These are phyloP conservation scores for Leishmania gerbilli DNA, from an alignment of 208 protist species.

Conservation along the genomic window DNA sequence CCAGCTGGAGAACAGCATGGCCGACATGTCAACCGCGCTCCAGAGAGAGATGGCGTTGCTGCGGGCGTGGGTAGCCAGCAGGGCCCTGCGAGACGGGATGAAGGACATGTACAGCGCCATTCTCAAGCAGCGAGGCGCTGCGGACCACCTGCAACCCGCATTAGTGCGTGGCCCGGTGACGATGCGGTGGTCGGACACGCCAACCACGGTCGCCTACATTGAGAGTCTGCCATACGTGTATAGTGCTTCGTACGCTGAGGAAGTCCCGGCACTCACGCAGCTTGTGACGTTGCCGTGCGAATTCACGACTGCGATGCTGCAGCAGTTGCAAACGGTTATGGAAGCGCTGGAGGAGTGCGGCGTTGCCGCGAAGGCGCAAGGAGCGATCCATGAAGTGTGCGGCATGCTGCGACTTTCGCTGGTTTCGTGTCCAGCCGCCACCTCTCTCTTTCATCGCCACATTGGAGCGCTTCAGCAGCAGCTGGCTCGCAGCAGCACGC, in stretches of 20 bases:
- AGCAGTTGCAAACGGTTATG: slow-evolving; percentile 27
- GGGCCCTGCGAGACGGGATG: slow-evolving; percentile 38
- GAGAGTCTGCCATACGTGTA: slow-evolving; percentile 29
- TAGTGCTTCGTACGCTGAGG: slow-evolving; percentile 26
- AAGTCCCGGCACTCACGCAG: slow-evolving; percentile 32
- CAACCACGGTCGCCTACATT: slow-evolving; percentile 20
- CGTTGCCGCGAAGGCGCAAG: not conserved
- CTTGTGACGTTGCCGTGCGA: slow-evolving; percentile 26
- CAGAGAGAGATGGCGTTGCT: slow-evolving; percentile 30
- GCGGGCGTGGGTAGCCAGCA: slow-evolving; percentile 27
- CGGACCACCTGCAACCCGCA: slow-evolving; percentile 18
- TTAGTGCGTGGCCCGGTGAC: slow-evolving; percentile 12
- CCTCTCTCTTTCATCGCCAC: slow-evolving; percentile 1
- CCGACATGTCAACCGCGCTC: slow-evolving; percentile 13
- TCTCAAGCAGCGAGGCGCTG: slow-evolving; percentile 36
- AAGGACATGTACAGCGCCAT: slow-evolving; percentile 55
- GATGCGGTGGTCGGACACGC: slow-evolving; percentile 16
- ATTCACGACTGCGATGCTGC: slow-evolving; percentile 14
- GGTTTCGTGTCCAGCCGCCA: slow-evolving; percentile 1
- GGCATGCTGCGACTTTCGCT: slow-evolving; percentile 20
- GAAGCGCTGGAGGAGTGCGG: slow-evolving; percentile 16
- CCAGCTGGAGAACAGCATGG: slow-evolving; percentile 3
- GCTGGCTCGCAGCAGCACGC: slow-evolving; percentile 6
- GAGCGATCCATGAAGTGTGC: slow-evolving; percentile 9
- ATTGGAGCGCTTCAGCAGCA: slow-evolving; percentile 11